Evolutionary conservation across 2,329 filamentous ascomycete species (phyloP).

Genomic region (Diaporthe ilicicola): DNA sequence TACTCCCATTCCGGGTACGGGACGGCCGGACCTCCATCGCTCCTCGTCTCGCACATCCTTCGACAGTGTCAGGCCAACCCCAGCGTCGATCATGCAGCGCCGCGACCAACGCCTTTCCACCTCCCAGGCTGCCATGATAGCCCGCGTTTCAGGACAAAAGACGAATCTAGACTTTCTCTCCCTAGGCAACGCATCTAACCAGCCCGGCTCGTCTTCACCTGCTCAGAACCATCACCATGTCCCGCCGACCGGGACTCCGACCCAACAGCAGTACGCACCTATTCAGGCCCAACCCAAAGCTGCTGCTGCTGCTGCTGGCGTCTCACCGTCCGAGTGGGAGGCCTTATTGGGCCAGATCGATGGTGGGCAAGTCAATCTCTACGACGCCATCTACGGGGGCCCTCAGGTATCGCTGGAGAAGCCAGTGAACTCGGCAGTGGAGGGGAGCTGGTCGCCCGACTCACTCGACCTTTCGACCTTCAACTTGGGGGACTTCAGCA

Average conservation of each 20-base stretch:
- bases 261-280: conserved; percentile 47
- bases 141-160: conserved; percentile 46
- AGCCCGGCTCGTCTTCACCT: conserved; percentile 59
- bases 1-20: conserved; percentile 34
- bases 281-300: conserved; percentile 47
- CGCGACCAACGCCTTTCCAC: conserved; percentile 59
- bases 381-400: conserved; percentile 81
- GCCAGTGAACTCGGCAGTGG: conserved; percentile 45
- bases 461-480: conserved; percentile 63
- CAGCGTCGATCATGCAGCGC: conserved; percentile 46
- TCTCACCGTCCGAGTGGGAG: conserved; percentile 81
- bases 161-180: conserved; percentile 68
- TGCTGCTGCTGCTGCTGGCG: conserved; percentile 43
- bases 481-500: conserved; percentile 57
- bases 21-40: conserved; percentile 49
- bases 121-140: conserved; percentile 51
- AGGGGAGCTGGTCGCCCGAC: conserved; percentile 61
- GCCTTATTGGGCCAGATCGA: conserved; percentile 82
- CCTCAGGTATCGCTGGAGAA: conserved; percentile 57
- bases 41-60: conserved; percentile 57
- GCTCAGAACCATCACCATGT: conserved; percentile 49
- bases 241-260: conserved; percentile 35
- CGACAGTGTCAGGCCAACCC: conserved; percentile 51
- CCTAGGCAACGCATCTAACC: conserved; percentile 55
- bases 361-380: conserved; percentile 82